phyloP scores from a whole-genome alignment of 108 stramenopile genomes.

The Mediolabrus comicus region DNA sequence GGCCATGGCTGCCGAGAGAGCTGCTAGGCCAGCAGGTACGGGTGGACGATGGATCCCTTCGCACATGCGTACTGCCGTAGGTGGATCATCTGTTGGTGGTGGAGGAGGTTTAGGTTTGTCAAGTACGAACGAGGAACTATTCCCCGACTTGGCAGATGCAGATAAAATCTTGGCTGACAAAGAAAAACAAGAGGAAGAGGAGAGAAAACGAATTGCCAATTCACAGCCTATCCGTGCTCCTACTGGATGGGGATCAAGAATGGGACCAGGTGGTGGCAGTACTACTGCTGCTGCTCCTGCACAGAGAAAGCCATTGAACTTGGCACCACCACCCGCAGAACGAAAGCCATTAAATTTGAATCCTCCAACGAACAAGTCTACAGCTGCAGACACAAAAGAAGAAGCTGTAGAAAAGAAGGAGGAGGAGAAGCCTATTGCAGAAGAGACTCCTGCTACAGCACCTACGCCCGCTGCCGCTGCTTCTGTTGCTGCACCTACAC shows the following conservation, averaged over 20 bases:
- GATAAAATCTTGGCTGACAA: constrained; percentile 75
- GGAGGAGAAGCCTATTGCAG: constrained; percentile 10
- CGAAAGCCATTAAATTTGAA: constrained; percentile 48
- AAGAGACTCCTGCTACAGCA: constrained; percentile 1
- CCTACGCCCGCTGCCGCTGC: constrained; percentile 20
- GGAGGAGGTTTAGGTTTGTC: constrained; percentile 21
- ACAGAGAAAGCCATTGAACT: constrained; percentile 30
- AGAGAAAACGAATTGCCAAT: constrained; percentile 60
- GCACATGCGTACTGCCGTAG: constrained; percentile 34
- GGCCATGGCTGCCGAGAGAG: constrained; percentile 25
- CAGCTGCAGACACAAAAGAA: constrained; percentile 21
- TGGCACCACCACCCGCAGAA: constrained; percentile 12
- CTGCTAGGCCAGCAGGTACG: constrained; percentile 18
- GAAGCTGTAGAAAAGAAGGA: constrained; percentile 11
- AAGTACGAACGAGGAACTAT: constrained; percentile 64
- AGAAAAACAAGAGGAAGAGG: constrained; percentile 53
- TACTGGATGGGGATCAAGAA: constrained; percentile 42
- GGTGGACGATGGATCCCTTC: constrained; percentile 73
- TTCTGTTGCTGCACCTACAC: constrained; percentile 30
- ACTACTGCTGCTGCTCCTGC: constrained; percentile 3
- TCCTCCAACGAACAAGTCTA: constrained; percentile 15
- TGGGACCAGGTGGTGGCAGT: constrained; percentile 2
- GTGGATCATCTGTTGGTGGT: neutral
- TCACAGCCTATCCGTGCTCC: constrained; percentile 64
- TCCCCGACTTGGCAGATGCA: constrained; percentile 84